Conservation (phyloP, 2,329 filamentous ascomycete genomes). For the Truncatella angustata region DNA sequence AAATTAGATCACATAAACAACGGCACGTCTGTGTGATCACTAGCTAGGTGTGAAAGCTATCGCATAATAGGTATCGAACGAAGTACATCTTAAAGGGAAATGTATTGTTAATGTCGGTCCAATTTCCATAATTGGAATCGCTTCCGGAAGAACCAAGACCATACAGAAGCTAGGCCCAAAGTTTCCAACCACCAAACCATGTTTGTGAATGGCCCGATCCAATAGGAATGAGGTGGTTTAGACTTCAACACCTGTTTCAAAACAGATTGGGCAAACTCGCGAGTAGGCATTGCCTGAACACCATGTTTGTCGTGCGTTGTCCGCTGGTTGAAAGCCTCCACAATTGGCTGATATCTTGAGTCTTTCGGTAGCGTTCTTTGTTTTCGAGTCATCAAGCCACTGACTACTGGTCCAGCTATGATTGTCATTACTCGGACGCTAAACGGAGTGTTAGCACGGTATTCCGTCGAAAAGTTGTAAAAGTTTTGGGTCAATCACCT, state of each 20-base stretch:
- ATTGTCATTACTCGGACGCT: constrained; percentile 14
- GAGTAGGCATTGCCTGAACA: constrained; percentile 12
- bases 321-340: constrained; percentile 13
- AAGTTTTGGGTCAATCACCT: constrained; percentile 6
- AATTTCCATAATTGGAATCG: constrained; percentile 13
- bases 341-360: constrained; percentile 14
- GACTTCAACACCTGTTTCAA: constrained; percentile 9
- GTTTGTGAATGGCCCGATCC: constrained; percentile 13
- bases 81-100: too few species aligned
- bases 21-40: too few species aligned
- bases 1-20: too few species aligned
- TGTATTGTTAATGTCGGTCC: constrained; percentile 4
- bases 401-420: constrained; percentile 14
- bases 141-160: constrained; percentile 15
- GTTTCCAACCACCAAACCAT: constrained; percentile 15
- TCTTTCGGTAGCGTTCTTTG: constrained; percentile 9
- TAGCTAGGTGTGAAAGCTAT: too few species aligned
- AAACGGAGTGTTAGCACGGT: background rate
- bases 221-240: constrained; percentile 11
- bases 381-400: constrained; percentile 13
- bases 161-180: constrained; percentile 11
- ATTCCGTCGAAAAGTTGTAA: background rate
- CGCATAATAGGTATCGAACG: too few species aligned
- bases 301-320: constrained; percentile 14
- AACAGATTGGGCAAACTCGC: constrained; percentile 13